A percentile compares a stretch with the other conserved stretches of the same genome.
phyloP scores from a whole-genome alignment of 2,329 filamentous ascomycete species.

The Sarocladium kiliense region DNA sequence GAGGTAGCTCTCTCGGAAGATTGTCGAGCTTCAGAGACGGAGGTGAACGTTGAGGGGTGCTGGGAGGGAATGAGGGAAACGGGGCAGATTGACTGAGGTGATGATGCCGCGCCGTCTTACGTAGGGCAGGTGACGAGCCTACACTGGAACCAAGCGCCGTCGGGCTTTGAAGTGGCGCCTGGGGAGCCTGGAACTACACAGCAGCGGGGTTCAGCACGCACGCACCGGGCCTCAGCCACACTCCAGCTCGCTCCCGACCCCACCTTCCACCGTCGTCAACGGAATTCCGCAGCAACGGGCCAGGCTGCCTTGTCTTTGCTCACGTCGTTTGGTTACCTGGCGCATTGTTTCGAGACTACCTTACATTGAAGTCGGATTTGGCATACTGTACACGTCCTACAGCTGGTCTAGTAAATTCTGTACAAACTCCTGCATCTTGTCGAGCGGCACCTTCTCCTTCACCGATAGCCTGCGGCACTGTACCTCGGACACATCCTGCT shows the following conservation, averaged over 20 bases:
- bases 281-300: background rate
- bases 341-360: too few relatives aligned
- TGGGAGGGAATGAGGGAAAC: background rate
- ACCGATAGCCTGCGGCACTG: slow-evolving; percentile 67
- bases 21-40: background rate
- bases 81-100: background rate
- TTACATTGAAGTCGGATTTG: too few relatives aligned
- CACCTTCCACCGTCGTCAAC: slow-evolving; percentile 6
- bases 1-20: background rate
- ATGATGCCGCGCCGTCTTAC: slow-evolving; percentile 8
- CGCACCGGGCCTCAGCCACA: background rate
- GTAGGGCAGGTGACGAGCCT: slow-evolving; percentile 6
- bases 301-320: too few relatives aligned
- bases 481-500: slow-evolving; percentile 61
- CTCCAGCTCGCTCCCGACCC: background rate
- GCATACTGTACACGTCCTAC: slow-evolving; percentile 24
- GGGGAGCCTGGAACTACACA: background rate
- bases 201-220: background rate
- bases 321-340: too few relatives aligned
- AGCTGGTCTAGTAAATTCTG: slow-evolving; percentile 39
- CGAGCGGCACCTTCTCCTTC: slow-evolving; percentile 52
- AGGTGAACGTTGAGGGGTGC: background rate
- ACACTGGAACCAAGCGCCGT: slow-evolving; percentile 2
- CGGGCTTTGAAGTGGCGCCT: background rate
- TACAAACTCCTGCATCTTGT: slow-evolving; percentile 37